Percentiles rank a stretch among this genome's conserved stretches.
Evolutionary conservation across 2,329 filamentous ascomycete genomes (phyloP).

Genomic region (Fusarium foetens): DNA sequence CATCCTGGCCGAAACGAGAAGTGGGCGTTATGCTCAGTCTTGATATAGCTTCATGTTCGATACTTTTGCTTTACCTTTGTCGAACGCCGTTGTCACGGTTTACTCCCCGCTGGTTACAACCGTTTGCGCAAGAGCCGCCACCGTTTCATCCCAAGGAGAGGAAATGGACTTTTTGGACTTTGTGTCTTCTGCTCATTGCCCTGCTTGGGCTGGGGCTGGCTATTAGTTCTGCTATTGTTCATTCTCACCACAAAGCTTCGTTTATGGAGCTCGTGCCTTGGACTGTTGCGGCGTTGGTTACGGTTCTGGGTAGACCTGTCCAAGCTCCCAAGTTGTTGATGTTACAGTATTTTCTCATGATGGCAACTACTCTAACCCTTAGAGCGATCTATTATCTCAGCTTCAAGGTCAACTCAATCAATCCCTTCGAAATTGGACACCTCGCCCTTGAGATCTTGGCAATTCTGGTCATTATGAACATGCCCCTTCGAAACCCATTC

Average conservation of each 20-base stretch:
- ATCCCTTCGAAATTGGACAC: conserved; percentile 41
- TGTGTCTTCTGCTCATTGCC: conserved; percentile 49
- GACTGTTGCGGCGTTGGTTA: conserved; percentile 51
- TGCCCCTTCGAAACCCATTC: conserved; percentile 52
- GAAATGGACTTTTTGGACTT: conserved; percentile 54
- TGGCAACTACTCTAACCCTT: conserved; percentile 46
- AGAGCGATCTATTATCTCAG: conserved; percentile 48
- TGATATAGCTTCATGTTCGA: conserved; percentile 43
- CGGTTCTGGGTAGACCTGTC: conserved; percentile 51
- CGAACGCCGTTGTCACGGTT: conserved; percentile 41
- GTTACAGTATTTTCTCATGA: conserved; percentile 51
- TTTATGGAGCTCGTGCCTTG: conserved; percentile 55
- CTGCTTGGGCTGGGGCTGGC: conserved; percentile 50
- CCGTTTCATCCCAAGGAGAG: conserved; percentile 39
- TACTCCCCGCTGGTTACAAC: conserved; percentile 54
- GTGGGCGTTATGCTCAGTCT: conserved; percentile 35
- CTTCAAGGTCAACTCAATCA: conserved; percentile 27
- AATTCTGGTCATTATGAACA: conserved; percentile 48
- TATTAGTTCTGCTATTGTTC: conserved; percentile 45
- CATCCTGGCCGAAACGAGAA: conserved; percentile 18
- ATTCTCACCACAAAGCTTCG: conserved; percentile 41
- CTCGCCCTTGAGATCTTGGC: conserved; percentile 40
- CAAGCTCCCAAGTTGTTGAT: conserved; percentile 56
- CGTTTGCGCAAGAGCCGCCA: conserved; percentile 56
- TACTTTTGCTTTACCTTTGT: conserved; percentile 45